These are phyloP conservation scores for Leccinum colubrinum DNA, from an alignment of 1,284 basidiomycete genomes.

Conservation along the genomic window DNA sequence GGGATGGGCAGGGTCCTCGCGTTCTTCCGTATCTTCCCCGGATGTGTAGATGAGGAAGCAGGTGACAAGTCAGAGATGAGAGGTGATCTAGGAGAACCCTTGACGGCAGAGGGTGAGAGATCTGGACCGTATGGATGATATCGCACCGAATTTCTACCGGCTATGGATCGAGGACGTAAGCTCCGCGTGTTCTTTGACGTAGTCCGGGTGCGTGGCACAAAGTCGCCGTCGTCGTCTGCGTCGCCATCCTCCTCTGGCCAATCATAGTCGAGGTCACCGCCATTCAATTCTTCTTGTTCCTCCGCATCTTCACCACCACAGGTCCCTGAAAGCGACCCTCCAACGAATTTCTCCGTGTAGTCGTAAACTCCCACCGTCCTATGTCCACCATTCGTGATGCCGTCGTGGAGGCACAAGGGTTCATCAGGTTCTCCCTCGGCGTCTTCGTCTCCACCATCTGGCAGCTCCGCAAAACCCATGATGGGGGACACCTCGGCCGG, in stretches of 20 bases:
- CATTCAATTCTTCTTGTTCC: conserved; percentile 20
- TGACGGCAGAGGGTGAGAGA: conserved; percentile 32
- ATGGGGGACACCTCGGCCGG: conserved; percentile 34
- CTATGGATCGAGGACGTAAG: conserved; percentile 37
- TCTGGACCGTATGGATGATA: conserved; percentile 32
- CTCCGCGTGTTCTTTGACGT: conserved; percentile 38
- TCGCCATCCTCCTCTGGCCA: conserved; percentile 30
- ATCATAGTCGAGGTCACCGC: conserved; percentile 25
- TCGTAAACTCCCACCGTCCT: conserved; percentile 30
- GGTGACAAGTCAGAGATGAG: conserved; percentile 31
- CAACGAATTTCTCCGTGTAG: conserved; percentile 19
- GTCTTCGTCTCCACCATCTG: conserved; percentile 32
- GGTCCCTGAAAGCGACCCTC: conserved; percentile 27
- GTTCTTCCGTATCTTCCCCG: conserved; percentile 37
- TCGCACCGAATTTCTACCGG: conserved; percentile 34
- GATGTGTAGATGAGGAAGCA: conserved; percentile 18
- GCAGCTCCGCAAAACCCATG: conserved; percentile 31
- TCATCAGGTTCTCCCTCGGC: conserved; percentile 35
- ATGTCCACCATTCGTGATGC: conserved; percentile 24
- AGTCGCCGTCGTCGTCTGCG: conserved; percentile 32
- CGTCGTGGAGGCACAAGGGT: conserved; percentile 28
- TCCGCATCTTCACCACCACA: conserved; percentile 31
- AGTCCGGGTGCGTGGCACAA: conserved; percentile 30
- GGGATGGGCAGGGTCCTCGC: conserved; percentile 51
- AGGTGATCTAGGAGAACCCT: conserved; percentile 32